Percentiles rank a stretch among this genome's conserved stretches.
Evolutionary conservation across 1,284 basidiomycete genomes (phyloP).

Genomic region (Trametes pubescens): DNA sequence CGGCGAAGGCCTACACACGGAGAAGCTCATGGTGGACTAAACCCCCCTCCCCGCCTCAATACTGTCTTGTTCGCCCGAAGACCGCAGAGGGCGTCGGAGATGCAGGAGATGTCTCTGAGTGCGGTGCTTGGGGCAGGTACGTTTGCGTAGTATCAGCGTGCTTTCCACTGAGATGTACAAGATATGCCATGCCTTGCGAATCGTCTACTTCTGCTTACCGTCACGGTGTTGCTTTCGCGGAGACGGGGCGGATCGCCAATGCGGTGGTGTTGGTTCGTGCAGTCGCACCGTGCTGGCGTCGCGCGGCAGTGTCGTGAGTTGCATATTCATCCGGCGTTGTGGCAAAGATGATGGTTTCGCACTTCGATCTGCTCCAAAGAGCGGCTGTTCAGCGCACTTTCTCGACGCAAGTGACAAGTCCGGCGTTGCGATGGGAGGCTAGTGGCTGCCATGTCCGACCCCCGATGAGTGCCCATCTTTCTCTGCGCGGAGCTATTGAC

Average conservation of each 20-base stretch:
- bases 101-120: constrained; percentile 27
- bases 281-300: background rate
- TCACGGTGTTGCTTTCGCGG: constrained; percentile 13
- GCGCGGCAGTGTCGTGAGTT: constrained; percentile 38
- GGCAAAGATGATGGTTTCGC: constrained; percentile 28
- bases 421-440: background rate
- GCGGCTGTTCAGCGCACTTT: background rate
- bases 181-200: constrained; percentile 33
- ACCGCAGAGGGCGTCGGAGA: constrained; percentile 7
- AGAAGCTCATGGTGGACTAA: constrained; percentile 77
- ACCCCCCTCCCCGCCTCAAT: background rate
- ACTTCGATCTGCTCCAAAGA: constrained; percentile 13
- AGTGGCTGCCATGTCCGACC: background rate
- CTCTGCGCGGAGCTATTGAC: background rate
- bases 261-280: background rate
- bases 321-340: constrained; percentile 35
- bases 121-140: constrained; percentile 39
- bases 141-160: constrained; percentile 44
- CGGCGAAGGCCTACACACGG: constrained; percentile 82
- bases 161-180: constrained; percentile 43
- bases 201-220: constrained; percentile 33
- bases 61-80: constrained; percentile 3
- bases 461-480: constrained; percentile 3
- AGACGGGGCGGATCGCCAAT: constrained; percentile 9
- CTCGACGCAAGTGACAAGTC: background rate